Percentiles rank a stretch among this genome's conserved stretches.
Evolutionary conservation across 192 early-diverging fungal species (phyloP).

Genomic region (Coemansia sp.): DNA sequence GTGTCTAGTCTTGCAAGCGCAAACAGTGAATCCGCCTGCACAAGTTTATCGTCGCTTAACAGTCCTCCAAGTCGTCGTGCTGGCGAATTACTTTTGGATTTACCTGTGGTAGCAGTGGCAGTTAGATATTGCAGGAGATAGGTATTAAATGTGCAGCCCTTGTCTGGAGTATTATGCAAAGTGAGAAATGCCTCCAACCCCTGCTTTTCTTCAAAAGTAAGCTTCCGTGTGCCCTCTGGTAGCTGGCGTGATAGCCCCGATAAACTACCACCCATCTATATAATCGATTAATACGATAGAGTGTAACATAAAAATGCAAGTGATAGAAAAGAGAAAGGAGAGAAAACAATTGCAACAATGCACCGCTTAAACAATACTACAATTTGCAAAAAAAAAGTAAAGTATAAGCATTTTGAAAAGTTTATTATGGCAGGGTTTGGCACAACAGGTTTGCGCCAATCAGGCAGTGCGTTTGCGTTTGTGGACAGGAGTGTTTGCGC

Average conservation of each 20-base stretch:
- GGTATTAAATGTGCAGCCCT: not conserved
- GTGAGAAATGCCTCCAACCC: conserved; percentile 7
- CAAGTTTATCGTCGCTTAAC: conserved; percentile 12
- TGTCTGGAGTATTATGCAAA: not conserved
- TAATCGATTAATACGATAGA: not conserved
- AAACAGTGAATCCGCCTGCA: conserved; percentile 8
- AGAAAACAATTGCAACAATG: too few species aligned
- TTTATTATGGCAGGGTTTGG: too few species aligned
- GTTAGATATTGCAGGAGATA: conserved; percentile 14
- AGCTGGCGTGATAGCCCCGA: not conserved
- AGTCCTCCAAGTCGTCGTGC: conserved; percentile 6
- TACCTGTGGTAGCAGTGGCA: not conserved
- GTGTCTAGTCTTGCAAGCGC: conserved; percentile 3
- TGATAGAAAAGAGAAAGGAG: too few species aligned
- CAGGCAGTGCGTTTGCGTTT: too few species aligned
- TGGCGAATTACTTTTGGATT: not conserved
- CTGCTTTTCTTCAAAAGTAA: not conserved
- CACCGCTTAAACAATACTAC: too few species aligned
- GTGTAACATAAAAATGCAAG: too few species aligned
- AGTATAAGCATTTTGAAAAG: too few species aligned
- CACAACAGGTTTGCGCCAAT: too few species aligned
- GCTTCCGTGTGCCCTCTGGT: not conserved
- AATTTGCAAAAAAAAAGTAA: too few species aligned
- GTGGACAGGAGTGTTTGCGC: too few species aligned
- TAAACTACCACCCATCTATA: conserved; percentile 4